phyloP scores from a whole-genome alignment of 495 filamentous ascomycete genomes.

The Penicillium alfredii region DNA sequence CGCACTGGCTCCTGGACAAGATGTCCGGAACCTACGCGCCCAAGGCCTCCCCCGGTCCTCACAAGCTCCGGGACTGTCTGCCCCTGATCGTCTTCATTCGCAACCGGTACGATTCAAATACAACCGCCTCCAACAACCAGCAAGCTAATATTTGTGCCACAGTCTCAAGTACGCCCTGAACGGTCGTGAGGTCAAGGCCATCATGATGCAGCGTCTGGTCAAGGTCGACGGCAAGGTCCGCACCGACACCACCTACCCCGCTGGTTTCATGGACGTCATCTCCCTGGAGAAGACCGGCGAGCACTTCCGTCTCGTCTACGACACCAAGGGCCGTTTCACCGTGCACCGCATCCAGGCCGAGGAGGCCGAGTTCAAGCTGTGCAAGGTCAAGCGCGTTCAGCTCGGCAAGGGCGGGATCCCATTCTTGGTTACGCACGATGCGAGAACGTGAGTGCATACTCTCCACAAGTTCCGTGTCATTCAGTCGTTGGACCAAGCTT shows the following conservation, averaged over 20 bases:
- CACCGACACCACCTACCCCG: conserved; percentile 95
- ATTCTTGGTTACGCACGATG: conserved; percentile 99
- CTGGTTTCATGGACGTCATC: conserved; percentile 99
- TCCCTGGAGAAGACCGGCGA: conserved; percentile 98
- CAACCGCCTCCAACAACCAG: background rate
- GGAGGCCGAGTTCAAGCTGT: conserved; percentile 98
- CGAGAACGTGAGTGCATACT: conserved; percentile 90
- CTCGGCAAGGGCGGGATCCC: conserved; percentile 98
- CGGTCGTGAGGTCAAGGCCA: conserved; percentile 91
- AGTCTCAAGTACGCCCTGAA: conserved; percentile 99
- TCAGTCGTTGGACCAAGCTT: conserved; percentile 99
- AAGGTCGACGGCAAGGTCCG: conserved; percentile 99
- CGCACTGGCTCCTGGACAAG: conserved; percentile 99
- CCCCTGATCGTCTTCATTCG: conserved; percentile 98
- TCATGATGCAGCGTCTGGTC: conserved; percentile 99
- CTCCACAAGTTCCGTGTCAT: conserved; percentile 72
- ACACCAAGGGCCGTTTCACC: conserved; percentile 99
- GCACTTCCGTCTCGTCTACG: conserved; percentile 99
- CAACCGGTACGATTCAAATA: conserved; percentile 73
- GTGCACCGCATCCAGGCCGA: conserved; percentile 97
- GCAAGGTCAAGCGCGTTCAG: conserved; percentile 99
- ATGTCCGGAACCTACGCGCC: conserved; percentile 96
- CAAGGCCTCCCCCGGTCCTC: conserved; percentile 91
- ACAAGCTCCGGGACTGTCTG: conserved; percentile 99
- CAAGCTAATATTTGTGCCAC: conserved; percentile 15